These are phyloP conservation scores for Fimicolochytrium jonesii DNA, from an alignment of 192 early-diverging fungal genomes.

Conservation along the genomic window DNA sequence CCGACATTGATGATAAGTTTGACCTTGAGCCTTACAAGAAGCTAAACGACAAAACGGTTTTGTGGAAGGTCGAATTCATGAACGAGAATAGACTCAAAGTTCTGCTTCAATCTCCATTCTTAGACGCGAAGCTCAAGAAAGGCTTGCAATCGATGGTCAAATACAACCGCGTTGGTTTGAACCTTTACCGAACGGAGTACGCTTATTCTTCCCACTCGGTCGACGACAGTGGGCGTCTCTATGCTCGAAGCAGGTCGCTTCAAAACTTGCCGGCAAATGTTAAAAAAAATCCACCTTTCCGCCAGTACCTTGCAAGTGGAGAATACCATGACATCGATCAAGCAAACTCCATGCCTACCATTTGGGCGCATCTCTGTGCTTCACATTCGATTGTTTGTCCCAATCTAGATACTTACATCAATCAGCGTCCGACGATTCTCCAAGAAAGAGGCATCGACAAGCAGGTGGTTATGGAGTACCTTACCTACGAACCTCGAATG, in stretches of 20 bases:
- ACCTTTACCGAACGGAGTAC: conserved; percentile 5
- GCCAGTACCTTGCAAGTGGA: conserved; percentile 11
- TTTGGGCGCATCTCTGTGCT: not conserved
- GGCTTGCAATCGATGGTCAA: no score
- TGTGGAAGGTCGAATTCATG: no score
- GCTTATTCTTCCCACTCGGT: not conserved
- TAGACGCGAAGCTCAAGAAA: no score
- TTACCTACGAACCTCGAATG: conserved; percentile 8
- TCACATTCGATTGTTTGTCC: not conserved
- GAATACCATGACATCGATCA: conserved; percentile 6
- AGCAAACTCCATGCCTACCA: not conserved
- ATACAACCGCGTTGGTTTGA: not conserved
- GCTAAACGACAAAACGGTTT: no score
- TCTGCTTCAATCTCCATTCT: no score
- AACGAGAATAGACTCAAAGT: no score
- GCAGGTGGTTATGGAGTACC: not conserved
- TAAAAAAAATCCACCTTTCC: not conserved
- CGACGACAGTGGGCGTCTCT: conserved; percentile 4
- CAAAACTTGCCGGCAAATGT: conserved; percentile 13
- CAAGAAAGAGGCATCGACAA: not conserved
- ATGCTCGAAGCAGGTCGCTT: not conserved
- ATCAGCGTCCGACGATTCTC: not conserved
- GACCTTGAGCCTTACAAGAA: no score
- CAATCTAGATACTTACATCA: conserved; percentile 1
- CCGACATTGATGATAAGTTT: no score